phyloP scores from a whole-genome alignment of 2,329 filamentous ascomycete genomes.

The Sporothrix brunneoviolacea region DNA sequence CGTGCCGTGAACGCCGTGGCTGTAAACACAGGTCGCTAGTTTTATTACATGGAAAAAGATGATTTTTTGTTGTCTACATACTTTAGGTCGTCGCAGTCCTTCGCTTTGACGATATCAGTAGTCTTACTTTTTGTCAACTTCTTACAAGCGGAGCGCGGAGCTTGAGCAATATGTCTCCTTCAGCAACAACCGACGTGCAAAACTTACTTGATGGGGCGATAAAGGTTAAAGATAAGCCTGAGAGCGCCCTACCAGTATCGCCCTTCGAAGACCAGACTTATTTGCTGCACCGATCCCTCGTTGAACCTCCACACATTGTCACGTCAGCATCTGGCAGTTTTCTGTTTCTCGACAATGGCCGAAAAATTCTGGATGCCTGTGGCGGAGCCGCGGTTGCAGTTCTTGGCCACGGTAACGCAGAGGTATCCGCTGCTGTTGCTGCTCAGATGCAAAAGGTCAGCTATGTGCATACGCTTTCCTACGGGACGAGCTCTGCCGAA shows the following conservation, averaged over 20 bases:
- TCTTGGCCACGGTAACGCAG: slow-evolving; percentile 58
- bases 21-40: no score
- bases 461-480: slow-evolving; percentile 38
- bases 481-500: slow-evolving; percentile 46
- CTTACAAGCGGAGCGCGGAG: no score
- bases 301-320: slow-evolving; percentile 4
- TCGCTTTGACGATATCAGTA: no score
- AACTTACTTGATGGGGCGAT: no score
- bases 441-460: slow-evolving; percentile 36
- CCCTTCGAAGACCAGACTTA: slow-evolving; percentile 7
- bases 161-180: not conserved
- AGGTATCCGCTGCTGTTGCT: slow-evolving; percentile 53
- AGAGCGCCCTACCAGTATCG: no score
- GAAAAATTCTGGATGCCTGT: slow-evolving; percentile 62
- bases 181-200: no score
- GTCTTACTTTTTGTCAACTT: no score
- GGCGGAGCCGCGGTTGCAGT: slow-evolving; percentile 67
- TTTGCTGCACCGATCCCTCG: slow-evolving; percentile 13
- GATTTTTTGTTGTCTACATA: no score
- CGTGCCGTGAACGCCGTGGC: no score
- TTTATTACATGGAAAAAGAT: no score
- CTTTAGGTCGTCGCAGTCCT: no score
- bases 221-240: no score
- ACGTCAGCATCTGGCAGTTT: not conserved
- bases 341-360: slow-evolving; percentile 31